Conservation (phyloP, 352 stramenopile genomes). For the Pythium aquatile region DNA sequence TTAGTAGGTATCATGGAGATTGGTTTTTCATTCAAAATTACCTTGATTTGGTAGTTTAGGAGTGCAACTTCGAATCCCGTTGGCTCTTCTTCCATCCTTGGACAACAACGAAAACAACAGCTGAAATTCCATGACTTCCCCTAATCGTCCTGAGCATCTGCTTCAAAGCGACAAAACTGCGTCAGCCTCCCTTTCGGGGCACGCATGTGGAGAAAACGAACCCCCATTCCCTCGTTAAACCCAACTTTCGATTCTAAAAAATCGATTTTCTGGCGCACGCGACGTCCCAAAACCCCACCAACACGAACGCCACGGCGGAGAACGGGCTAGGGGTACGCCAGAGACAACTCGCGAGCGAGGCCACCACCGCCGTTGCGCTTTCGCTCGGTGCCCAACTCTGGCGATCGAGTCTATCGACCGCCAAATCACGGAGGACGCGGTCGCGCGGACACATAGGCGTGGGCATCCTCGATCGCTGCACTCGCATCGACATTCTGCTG, state of each 20-base stretch:
- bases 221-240: background rate
- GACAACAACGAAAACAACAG: background rate
- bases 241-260: conserved; percentile 5
- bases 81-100: too few relatives aligned
- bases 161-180: background rate
- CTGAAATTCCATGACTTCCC: background rate
- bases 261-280: conserved; percentile 7
- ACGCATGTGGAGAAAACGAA: background rate
- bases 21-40: too few relatives aligned
- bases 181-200: background rate
- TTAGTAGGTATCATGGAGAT: background rate
- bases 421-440: conserved; percentile 18
- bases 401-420: background rate
- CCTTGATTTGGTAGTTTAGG: too few relatives aligned
- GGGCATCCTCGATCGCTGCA: background rate
- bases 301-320: conserved; percentile 6
- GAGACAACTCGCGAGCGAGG: conserved; percentile 14
- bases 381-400: background rate
- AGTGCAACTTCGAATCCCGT: too few relatives aligned
- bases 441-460: conserved; percentile 3
- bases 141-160: background rate
- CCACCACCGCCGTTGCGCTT: background rate
- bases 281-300: background rate
- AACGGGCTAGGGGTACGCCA: conserved; percentile 24
- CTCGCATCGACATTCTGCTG: background rate